phyloP scores from a whole-genome alignment of 768 basidiomycete genomes.

The Podaxis sp. region DNA sequence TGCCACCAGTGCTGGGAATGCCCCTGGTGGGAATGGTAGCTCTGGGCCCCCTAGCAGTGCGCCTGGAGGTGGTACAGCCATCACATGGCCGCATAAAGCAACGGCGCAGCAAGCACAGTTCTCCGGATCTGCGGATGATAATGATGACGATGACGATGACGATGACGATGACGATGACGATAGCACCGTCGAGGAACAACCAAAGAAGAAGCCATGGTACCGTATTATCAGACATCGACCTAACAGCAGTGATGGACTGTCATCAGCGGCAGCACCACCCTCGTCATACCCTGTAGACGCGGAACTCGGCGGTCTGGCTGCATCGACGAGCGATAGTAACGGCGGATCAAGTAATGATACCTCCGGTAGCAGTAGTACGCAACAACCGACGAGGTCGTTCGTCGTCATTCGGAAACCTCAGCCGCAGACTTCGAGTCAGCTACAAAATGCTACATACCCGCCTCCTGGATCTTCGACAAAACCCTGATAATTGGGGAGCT shows the following conservation, averaged over 20 bases:
- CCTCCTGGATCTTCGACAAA: not conserved
- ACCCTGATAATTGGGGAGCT: not conserved
- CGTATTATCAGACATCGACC: conserved; percentile 54
- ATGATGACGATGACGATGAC: conserved; percentile 16
- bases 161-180: conserved; percentile 28
- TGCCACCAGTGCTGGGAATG: conserved; percentile 12
- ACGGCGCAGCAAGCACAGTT: conserved; percentile 5
- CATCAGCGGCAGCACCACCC: conserved; percentile 16
- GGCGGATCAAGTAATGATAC: conserved; percentile 8
- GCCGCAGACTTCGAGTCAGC: conserved; percentile 20
- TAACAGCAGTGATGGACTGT: conserved; percentile 50
- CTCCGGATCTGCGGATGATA: conserved; percentile 17
- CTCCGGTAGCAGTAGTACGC: not conserved
- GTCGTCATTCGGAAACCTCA: conserved; percentile 63
- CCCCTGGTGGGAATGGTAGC: conserved; percentile 16
- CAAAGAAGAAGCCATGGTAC: conserved; percentile 66
- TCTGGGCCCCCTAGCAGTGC: conserved; percentile 15
- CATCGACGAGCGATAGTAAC: conserved; percentile 7
- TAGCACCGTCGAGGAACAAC: conserved; percentile 34
- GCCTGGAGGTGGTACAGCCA: conserved; percentile 12
- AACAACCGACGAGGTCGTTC: conserved; percentile 50
- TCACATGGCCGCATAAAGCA: conserved; percentile 9
- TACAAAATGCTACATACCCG: not conserved
- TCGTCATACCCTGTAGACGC: conserved; percentile 25
- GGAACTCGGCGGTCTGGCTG: conserved; percentile 29